Base-by-base conservation (phyloP, 495 filamentous ascomycete genomes). In the Bombardia bombarda region DNA sequence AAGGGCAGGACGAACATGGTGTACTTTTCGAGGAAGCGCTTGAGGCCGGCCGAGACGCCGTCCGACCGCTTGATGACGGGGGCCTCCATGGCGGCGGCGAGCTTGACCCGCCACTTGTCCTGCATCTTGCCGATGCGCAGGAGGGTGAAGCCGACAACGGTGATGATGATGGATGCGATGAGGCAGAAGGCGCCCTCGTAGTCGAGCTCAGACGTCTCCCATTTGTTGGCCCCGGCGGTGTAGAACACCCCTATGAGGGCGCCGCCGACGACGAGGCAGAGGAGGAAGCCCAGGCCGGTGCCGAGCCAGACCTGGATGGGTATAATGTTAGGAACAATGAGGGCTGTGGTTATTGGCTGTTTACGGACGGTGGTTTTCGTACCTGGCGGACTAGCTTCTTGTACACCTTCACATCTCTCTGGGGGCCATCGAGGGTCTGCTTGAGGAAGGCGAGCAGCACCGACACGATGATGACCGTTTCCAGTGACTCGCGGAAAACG, bases 231-330 rank as follows among this genome's bases (percentile, higher is more conserved):
- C 23, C 81, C 82, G 14, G 83, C 51, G 17, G 73, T 75, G 57
- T 94, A 92, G 62, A 94, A 92, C 39, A 75, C 77, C 25, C 81
- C 87, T 50, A 92, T 90, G 58, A 94, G 65, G 41, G 75, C 86
- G 16, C 61, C 80, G 37, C 82, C 84, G 50, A 90, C 70, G 44
- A 75, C 57, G 20, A 89, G 51, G 56, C 83, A 88, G 38, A 89
- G 62, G 4, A 79, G 45, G 12, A 90, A 55, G 26, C 86, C 87
- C 0, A 74, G 14, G 10, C 50, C 70, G 9, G 78, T 74, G 32
- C 87, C 87, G 13, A 73, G 49, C 86, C 86, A 90, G 30, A 90
- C 73, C 82, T 86, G 16, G 7, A 17, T 7, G 7, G n/a, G 16
- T 7, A 1, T 33, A 14, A 28, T 6, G 6, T 28, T 7, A 13